Conservation (phyloP, 139 green algal species). For the Limnomonas spitsbergensis region DNA sequence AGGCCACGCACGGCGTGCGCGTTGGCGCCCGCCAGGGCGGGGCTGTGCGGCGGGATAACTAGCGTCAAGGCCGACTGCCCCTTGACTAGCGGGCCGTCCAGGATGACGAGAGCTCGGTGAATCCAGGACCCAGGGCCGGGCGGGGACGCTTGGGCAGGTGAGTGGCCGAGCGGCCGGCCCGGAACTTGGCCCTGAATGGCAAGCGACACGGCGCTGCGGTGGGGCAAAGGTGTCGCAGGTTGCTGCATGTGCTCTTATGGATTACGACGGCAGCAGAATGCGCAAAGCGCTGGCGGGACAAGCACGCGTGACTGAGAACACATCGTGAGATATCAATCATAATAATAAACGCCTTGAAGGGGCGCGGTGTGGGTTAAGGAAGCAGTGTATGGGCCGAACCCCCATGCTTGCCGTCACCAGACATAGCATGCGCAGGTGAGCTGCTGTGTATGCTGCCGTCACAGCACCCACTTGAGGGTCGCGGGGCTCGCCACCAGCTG, state of each 20-base stretch:
- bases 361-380: too few relatives aligned
- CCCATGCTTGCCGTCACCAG: too few relatives aligned
- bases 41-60: not conserved
- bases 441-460: too few relatives aligned
- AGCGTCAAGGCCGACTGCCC: not conserved
- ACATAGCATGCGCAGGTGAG: too few relatives aligned
- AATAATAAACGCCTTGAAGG: too few relatives aligned
- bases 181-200: not conserved
- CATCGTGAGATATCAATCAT: too few relatives aligned
- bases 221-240: not conserved
- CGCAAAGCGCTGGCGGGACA: too few relatives aligned
- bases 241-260: too few relatives aligned
- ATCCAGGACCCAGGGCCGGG: not conserved
- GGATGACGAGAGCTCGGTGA: not conserved
- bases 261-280: too few relatives aligned
- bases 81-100: constrained; percentile 6
- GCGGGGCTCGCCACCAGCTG: not conserved
- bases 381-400: too few relatives aligned
- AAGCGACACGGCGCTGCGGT: not conserved
- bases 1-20: constrained; percentile 4
- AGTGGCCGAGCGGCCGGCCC: not conserved
- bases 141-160: not conserved
- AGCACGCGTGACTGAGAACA: too few relatives aligned
- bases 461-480: not conserved
- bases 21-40: constrained; percentile 1